Percentiles rank a stretch among this genome's conserved stretches.
Evolutionary conservation across 306 rosid species (phyloP).

Genomic region (Quercus berberidifolia): DNA sequence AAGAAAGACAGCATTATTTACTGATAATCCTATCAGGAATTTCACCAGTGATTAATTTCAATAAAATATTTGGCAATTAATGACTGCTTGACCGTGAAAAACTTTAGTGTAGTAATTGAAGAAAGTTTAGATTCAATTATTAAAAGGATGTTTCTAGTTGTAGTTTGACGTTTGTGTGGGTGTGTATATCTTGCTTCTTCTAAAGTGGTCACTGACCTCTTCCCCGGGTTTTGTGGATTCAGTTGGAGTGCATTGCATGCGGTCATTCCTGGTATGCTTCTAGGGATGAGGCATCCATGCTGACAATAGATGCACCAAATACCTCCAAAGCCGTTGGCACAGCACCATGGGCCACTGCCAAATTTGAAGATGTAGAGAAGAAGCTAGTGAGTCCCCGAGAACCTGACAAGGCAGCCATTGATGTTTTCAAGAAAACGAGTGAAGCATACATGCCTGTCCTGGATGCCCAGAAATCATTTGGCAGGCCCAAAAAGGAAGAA

Average conservation of each 20-base stretch:
- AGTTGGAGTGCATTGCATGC: conserved; percentile 90
- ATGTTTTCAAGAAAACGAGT: conserved; percentile 40
- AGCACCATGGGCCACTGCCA: conserved; percentile 63
- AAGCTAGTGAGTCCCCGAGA: conserved; percentile 60
- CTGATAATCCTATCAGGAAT: neutral
- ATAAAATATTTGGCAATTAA: neutral
- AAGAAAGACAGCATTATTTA: neutral
- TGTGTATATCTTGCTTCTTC: neutral
- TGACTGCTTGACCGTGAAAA: neutral
- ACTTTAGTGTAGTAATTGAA: neutral
- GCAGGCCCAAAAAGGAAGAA: conserved; percentile 54
- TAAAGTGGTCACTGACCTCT: neutral
- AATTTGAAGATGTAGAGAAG: conserved; percentile 72
- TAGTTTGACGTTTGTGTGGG: neutral
- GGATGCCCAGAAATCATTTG: conserved; percentile 55
- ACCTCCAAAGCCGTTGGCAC: conserved; percentile 47
- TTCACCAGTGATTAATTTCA: neutral
- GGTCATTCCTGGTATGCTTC: conserved; percentile 93
- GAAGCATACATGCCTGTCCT: conserved; percentile 50
- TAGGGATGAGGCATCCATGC: conserved; percentile 70
- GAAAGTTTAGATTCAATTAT: neutral
- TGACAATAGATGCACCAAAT: conserved; percentile 49
- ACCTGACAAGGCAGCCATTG: conserved; percentile 43
- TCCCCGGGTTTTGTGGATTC: conserved; percentile 30
- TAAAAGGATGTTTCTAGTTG: neutral